Evolutionary conservation across 805 yeast genomes (phyloP).

Genomic region (Yamadazyma nakazawae): DNA sequence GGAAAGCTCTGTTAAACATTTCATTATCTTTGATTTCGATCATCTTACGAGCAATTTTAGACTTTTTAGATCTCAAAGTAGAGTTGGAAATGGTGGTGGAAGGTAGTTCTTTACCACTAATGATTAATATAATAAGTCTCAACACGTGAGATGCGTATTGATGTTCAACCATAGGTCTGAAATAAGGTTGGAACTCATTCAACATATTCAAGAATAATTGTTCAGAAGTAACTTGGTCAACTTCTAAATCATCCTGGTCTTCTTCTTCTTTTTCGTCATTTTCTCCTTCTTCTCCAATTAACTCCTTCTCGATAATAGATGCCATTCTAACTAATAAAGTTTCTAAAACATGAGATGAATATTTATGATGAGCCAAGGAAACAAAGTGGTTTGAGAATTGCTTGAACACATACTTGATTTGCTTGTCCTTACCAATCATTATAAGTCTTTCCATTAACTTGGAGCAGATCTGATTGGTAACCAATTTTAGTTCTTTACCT

Average conservation of each 20-base stretch:
- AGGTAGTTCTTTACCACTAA: constrained; percentile 77
- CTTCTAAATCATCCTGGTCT: constrained; percentile 30
- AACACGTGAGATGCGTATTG: constrained; percentile 88
- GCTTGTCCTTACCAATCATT: constrained; percentile 59
- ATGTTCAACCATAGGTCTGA: constrained; percentile 60
- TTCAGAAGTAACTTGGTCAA: constrained; percentile 55
- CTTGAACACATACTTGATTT: constrained; percentile 61
- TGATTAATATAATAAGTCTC: constrained; percentile 63
- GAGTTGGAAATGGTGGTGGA: constrained; percentile 67
- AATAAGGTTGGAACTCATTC: constrained; percentile 60
- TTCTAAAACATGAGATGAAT: constrained; percentile 91
- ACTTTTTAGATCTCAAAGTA: constrained; percentile 74
- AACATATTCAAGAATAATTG: constrained; percentile 60
- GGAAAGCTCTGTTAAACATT: constrained; percentile 63
- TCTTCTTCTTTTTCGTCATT: constrained; percentile 32
- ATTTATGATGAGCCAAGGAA: constrained; percentile 80
- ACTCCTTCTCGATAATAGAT: constrained; percentile 69
- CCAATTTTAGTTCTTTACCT: constrained; percentile 88
- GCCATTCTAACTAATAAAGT: constrained; percentile 77
- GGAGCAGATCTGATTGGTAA: constrained; percentile 92
- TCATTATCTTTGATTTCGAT: constrained; percentile 79
- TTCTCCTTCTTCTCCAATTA: constrained; percentile 42
- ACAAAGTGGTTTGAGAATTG: constrained; percentile 72
- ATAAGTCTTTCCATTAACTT: constrained; percentile 85
- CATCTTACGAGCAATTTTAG: constrained; percentile 89